Evolutionary conservation across 495 filamentous ascomycete genomes (phyloP).

Genomic region (Xylaria acuta): DNA sequence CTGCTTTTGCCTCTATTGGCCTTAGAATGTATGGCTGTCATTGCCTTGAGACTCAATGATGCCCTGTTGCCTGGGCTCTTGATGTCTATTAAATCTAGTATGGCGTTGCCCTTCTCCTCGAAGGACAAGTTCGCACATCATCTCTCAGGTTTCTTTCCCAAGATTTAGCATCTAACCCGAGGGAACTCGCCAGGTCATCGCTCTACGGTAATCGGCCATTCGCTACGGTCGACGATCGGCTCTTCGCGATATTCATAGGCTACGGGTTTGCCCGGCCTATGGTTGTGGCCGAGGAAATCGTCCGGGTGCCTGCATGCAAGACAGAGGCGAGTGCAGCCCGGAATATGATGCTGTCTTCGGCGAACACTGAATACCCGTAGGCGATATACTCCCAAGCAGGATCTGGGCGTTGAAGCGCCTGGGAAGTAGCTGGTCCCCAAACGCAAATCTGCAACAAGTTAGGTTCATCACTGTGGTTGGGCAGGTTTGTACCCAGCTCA

Average conservation of each 20-base stretch:
- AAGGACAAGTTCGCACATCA: not conserved
- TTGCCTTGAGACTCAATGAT: not conserved
- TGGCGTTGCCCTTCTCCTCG: not conserved
- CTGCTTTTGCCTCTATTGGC: not conserved
- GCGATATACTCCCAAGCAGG: too few species aligned
- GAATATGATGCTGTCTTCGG: not conserved
- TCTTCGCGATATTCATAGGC: not conserved
- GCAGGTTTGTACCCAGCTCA: not conserved
- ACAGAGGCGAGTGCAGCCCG: not conserved
- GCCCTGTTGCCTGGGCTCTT: not conserved
- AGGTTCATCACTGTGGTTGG: not conserved
- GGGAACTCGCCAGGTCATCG: not conserved
- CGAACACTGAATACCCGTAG: too few species aligned
- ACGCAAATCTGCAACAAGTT: not conserved
- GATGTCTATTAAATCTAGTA: not conserved
- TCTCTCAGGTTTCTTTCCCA: not conserved
- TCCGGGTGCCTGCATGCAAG: not conserved
- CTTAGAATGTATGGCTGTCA: not conserved
- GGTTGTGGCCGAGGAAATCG: not conserved
- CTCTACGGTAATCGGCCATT: not conserved
- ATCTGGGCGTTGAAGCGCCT: not conserved
- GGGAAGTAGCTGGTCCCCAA: too few species aligned
- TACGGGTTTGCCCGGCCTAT: too few species aligned
- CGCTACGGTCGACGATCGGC: not conserved
- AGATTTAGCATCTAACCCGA: not conserved